Conservation (phyloP, 164 flowering plant genomes). For the Nelumbo lutea region DNA sequence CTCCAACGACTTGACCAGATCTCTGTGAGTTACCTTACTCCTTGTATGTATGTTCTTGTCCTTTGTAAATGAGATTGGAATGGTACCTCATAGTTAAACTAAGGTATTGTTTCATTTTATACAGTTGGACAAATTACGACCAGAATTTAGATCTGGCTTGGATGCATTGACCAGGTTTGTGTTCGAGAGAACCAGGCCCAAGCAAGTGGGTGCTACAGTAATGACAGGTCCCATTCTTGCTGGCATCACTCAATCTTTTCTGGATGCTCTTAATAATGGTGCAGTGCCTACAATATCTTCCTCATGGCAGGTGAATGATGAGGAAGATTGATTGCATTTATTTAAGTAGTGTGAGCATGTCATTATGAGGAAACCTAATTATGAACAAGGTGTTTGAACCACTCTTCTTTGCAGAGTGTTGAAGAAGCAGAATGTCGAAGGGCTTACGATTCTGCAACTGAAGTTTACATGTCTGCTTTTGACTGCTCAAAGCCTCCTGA, state of each 20-base stretch:
- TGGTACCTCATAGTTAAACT: neutral
- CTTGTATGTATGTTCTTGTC: neutral
- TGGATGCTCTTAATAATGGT: conserved; percentile 93
- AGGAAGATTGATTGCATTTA: neutral
- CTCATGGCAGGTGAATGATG: conserved; percentile 89
- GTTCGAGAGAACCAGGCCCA: conserved; percentile 95
- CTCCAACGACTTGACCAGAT: conserved; percentile 92
- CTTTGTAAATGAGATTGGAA: neutral
- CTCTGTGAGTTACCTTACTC: conserved; percentile 39
- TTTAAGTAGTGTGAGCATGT: no score
- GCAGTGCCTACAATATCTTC: conserved; percentile 98
- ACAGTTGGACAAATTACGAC: conserved; percentile 85
- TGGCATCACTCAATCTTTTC: conserved; percentile 83
- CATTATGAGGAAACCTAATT: no score
- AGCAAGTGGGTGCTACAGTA: conserved; percentile 86
- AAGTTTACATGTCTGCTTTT: conserved; percentile 76
- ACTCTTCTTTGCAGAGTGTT: conserved; percentile 64
- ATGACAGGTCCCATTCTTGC: conserved; percentile 96
- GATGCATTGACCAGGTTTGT: conserved; percentile 93
- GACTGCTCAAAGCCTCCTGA: conserved; percentile 92
- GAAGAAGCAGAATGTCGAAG: conserved; percentile 97
- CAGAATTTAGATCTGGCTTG: conserved; percentile 87
- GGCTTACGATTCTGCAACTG: conserved; percentile 81
- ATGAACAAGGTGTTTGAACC: neutral
- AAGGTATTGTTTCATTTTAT: conserved; percentile 7